Percentiles rank a stretch among this genome's conserved stretches.
These are phyloP conservation scores for Scleromitrula shiraiana DNA, from an alignment of 2,329 filamentous ascomycete species.

Conservation along the genomic window DNA sequence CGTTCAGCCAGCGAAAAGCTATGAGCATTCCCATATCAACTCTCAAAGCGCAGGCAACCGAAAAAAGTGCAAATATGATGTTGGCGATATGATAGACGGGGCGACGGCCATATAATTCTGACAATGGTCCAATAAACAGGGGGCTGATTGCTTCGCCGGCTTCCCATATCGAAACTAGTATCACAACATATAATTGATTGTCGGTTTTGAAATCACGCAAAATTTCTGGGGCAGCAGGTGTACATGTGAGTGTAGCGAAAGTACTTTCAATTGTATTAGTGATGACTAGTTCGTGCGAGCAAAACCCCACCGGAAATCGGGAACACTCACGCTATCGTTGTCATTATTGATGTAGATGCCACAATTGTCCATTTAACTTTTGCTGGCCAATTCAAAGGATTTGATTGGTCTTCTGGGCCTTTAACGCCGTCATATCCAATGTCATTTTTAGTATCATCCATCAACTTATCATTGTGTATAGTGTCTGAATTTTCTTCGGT, in stretches of 20 bases:
- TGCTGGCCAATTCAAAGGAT: conserved; percentile 29
- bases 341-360: not conserved
- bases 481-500: too few relatives aligned
- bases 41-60: conserved; percentile 37
- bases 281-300: not conserved
- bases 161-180: conserved; percentile 41
- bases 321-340: not conserved
- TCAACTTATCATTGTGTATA: too few relatives aligned
- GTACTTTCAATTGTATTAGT: not conserved
- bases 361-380: conserved; percentile 8
- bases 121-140: conserved; percentile 37
- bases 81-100: conserved; percentile 37
- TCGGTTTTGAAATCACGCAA: not conserved
- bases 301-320: not conserved
- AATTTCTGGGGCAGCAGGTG: not conserved
- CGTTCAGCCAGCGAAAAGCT: conserved; percentile 29
- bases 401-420: conserved; percentile 26
- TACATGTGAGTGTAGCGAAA: not conserved
- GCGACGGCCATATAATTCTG: conserved; percentile 36
- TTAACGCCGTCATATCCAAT: too few relatives aligned
- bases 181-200: conserved; percentile 8
- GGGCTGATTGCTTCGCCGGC: conserved; percentile 39
- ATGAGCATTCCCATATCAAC: conserved; percentile 37
- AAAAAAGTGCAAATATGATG: conserved; percentile 43
- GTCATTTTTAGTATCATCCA: too few relatives aligned